phyloP scores from a whole-genome alignment of 345 rosid species.

The Streptanthus diversifolius region DNA sequence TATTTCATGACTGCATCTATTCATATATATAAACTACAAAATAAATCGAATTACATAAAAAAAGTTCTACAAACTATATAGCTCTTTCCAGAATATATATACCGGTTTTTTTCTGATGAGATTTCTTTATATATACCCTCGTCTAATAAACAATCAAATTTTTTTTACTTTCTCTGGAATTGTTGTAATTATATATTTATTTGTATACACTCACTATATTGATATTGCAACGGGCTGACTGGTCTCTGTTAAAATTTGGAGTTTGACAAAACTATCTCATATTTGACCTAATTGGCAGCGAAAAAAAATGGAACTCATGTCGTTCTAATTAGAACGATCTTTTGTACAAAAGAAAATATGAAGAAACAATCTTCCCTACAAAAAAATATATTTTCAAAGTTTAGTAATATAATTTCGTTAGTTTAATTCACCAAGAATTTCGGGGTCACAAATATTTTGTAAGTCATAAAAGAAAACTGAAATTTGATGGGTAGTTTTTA shows the following conservation, averaged over 20 bases:
- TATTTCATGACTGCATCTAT: conserved; percentile 20
- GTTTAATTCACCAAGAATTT: background rate
- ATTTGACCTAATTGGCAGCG: background rate
- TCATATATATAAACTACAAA: background rate
- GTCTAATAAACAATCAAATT: too few species aligned
- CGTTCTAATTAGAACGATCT: background rate
- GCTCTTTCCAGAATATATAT: background rate
- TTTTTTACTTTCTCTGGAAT: too few species aligned
- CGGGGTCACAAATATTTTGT: background rate
- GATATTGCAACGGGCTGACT: background rate
- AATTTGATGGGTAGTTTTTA: background rate
- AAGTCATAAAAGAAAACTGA: background rate
- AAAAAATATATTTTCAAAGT: too few species aligned
- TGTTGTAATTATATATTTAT: too few species aligned
- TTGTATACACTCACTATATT: background rate
- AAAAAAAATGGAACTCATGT: background rate
- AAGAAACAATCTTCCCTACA: too few species aligned
- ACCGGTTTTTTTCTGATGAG: background rate
- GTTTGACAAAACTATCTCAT: background rate
- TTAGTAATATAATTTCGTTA: background rate
- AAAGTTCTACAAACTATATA: background rate
- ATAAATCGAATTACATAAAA: background rate
- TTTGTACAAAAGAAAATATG: too few species aligned
- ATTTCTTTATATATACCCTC: too few species aligned
- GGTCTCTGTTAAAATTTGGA: background rate